A percentile compares a stretch with the other conserved stretches of the same genome.
These are phyloP conservation scores for Aotearoamyces nothofagi DNA, from an alignment of 2,329 filamentous ascomycete species.

Conservation along the genomic window DNA sequence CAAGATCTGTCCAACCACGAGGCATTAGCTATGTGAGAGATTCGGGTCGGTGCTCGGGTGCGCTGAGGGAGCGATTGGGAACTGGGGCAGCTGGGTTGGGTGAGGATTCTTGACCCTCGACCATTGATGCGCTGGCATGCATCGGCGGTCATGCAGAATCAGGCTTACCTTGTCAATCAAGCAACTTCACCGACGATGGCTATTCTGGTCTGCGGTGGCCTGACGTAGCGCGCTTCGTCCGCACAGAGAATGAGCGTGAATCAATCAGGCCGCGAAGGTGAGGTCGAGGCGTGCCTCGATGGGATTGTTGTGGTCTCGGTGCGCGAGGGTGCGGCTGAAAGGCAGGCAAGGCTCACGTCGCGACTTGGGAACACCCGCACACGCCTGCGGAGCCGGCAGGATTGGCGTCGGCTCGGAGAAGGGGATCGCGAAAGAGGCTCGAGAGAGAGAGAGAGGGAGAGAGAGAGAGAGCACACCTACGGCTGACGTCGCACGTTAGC, in stretches of 20 bases:
- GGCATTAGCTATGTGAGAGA: constrained; percentile 15
- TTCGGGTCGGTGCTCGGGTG: constrained; percentile 11
- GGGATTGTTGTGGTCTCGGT: neutral
- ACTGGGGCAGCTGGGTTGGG: constrained; percentile 11
- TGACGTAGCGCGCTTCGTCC: constrained; percentile 7
- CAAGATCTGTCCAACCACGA: constrained; percentile 17
- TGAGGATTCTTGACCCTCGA: constrained; percentile 14
- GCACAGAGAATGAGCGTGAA: constrained; percentile 6
- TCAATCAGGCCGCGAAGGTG: constrained; percentile 6
- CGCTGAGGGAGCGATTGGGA: constrained; percentile 14
- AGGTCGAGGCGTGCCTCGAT: neutral
- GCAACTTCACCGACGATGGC: constrained; percentile 15
- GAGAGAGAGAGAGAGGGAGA: too few species aligned
- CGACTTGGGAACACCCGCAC: too few species aligned
- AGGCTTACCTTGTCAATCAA: constrained; percentile 20
- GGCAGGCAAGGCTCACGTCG: too few species aligned
- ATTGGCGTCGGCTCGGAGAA: too few species aligned
- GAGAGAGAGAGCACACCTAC: too few species aligned
- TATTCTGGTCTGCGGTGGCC: constrained; percentile 14
- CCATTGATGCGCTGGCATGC: constrained; percentile 21
- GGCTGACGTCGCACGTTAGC: too few species aligned
- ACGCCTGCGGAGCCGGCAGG: too few species aligned
- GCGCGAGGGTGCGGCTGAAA: neutral
- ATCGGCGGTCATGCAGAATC: constrained; percentile 16
- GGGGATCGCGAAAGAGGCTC: too few species aligned